Base-by-base conservation (phyloP, 176 grass and related monocot genomes). In the Aegilops speltoides region DNA sequence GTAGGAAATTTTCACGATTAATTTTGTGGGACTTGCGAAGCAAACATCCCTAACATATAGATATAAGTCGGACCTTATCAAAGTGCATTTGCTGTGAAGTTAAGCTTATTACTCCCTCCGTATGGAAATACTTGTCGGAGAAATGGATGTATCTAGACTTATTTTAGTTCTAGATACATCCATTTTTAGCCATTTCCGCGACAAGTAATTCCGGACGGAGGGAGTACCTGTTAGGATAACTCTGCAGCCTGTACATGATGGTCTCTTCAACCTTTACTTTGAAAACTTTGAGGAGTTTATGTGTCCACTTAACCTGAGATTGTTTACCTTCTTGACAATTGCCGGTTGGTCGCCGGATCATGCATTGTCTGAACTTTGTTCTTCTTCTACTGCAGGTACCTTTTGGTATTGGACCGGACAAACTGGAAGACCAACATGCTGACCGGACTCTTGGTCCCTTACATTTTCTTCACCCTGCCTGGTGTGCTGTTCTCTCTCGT, bases 361-460 rank as follows among this genome's bases (percentile, higher is more conserved):
- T 78, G 23, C 59, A 33, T 48, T 37, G 36, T 36, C 68, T 70
- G 68, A 33, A 63, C 48, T 33, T 40, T n/a, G 23, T 0, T 85
- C 43, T 56, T 62, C 20, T 85, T 79, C 57, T 34, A 4, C 11
- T 91, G 80, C 87, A 98, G 97, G 67, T 98, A 91, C 89, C 87
- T 96, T 63, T 86, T 98, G 86, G 82, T 98, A 83, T 83, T 98
- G 79, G 97, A 98, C 80, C 87, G 87, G 68, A 98, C 97, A 64
- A 94, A 98, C 77, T 98, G 93, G 97, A 98, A 82, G 87, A 98
- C 93, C 75, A 98, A 98, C 81, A 98, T 98, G 90, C 80, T 96
- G 82, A 94, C 96, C 4, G 89, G 76, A 19, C 97, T 98, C 72
- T 86, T 98, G 64, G 85, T 98, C 84, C 97, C 97, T 78, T 98